Percentiles rank a stretch among this genome's conserved stretches.
Conservation (phyloP, 2,329 filamentous ascomycete genomes). For the Botryotinia calthae region DNA sequence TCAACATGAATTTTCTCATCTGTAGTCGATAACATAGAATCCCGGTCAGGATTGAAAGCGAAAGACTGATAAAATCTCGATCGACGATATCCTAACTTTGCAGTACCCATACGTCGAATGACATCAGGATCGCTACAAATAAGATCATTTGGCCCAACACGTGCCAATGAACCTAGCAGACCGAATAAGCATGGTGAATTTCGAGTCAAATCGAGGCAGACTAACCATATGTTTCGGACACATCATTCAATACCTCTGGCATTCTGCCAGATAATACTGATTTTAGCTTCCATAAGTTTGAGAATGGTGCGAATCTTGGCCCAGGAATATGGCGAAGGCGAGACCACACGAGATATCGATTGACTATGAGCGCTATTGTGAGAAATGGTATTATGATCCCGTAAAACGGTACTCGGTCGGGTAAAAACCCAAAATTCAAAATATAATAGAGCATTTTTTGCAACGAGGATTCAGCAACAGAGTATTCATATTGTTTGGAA, state of each 20-base stretch:
- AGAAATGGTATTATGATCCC: neutral
- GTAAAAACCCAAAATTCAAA: neutral
- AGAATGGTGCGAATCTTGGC: neutral
- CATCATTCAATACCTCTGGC: neutral
- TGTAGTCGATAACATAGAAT: conserved; percentile 52
- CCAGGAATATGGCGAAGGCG: conserved; percentile 1
- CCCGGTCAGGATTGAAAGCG: conserved; percentile 52
- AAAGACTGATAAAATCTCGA: conserved; percentile 43
- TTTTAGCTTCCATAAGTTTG: neutral
- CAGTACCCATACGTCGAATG: conserved; percentile 28
- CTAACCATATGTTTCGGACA: conserved; percentile 1
- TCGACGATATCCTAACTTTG: conserved; percentile 29
- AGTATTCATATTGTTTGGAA: neutral
- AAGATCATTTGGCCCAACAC: conserved; percentile 29
- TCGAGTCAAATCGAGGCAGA: neutral
- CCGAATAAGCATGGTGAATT: neutral
- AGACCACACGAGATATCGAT: conserved; percentile 1
- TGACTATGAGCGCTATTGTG: neutral
- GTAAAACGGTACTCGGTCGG: neutral
- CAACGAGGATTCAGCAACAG: neutral
- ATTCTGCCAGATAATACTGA: neutral
- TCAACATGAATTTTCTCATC: conserved; percentile 41
- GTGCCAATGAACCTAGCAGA: conserved; percentile 24
- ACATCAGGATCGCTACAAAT: conserved; percentile 28
- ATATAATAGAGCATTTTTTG: neutral